phyloP scores from a whole-genome alignment of 177 flowering plant species.

The Vitis hybrid region DNA sequence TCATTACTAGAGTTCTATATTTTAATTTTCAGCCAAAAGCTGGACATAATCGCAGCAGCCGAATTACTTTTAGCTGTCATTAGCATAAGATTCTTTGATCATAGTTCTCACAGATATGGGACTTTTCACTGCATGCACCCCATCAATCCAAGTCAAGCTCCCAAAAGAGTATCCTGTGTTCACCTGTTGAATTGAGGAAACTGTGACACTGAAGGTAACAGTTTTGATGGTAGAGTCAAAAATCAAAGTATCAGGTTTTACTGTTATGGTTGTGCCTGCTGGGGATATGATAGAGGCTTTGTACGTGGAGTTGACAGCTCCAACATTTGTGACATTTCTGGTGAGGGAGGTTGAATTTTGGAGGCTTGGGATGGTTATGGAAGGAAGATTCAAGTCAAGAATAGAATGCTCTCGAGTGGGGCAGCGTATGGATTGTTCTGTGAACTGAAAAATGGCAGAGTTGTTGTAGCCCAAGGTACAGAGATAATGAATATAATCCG shows the following conservation, averaged over 20 bases:
- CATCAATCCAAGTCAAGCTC: conserved; percentile 34
- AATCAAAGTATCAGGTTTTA: conserved; percentile 17
- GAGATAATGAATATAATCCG: conserved; percentile 24
- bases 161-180: conserved; percentile 30
- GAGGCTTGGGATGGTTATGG: conserved; percentile 30
- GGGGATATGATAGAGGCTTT: conserved; percentile 19
- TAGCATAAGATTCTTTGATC: not conserved
- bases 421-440: conserved; percentile 12
- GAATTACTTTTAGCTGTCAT: too few species aligned
- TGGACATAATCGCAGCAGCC: too few species aligned
- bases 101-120: conserved; percentile 26
- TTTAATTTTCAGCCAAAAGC: too few species aligned
- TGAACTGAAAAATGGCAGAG: conserved; percentile 16
- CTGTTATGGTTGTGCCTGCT: conserved; percentile 15
- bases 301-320: conserved; percentile 19
- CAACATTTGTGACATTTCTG: conserved; percentile 39
- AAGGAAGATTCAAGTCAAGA: conserved; percentile 34
- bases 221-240: conserved; percentile 20
- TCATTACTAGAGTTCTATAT: too few species aligned
- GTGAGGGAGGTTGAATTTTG: conserved; percentile 17
- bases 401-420: conserved; percentile 8
- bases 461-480: conserved; percentile 25
- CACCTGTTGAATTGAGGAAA: conserved; percentile 14
- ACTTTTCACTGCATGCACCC: conserved; percentile 24
- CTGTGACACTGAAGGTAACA: conserved; percentile 18